Evolutionary conservation across 352 stramenopile species (phyloP), one percentile per base, ranked within the genome.

Genomic region (Pythium scleroteichum): DNA sequence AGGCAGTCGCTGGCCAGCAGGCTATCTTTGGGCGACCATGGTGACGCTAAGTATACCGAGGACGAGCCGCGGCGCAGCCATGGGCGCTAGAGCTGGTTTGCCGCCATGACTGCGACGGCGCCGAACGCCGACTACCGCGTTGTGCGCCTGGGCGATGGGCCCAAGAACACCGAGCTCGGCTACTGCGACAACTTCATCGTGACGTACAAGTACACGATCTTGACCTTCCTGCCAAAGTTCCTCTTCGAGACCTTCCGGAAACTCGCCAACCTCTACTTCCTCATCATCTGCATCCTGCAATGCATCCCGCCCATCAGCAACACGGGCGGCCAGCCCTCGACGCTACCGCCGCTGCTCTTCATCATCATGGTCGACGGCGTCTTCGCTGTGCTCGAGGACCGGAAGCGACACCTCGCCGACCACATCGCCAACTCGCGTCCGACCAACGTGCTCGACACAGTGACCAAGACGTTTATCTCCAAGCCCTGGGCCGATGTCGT

Each of bases 201-300:
- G 22, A 98, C 92, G 41, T 94, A 76, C 66, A 98, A 97, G 76
- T 98, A 97, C 78, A 95, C 88, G 27, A 47, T 78, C 16, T 63
- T 88, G 13, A 94, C 75, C 58, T 97, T 98, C 62, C 32, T 97
- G 48, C 90, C 90, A 38, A 95, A 92, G 57, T 97, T 97, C 40
- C 76, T 98, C 32, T 94, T 95, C 45, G 90, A 97, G 69, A 90
- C 78, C 32, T 94, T 94, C 62, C 83, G 83, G 23, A 96, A 97
- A 66, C 77, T 97, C 38, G 92, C 92, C 27, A 98, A 98, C 39
- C 66, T 96, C 42, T 98, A 98, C 73, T 98, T 98, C 65, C 75
- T 98, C 19, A 40, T 94, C 50, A 91, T 98, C 60, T 94, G 85
- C 26, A 89, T 88, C 26, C 68, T 94, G 50, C 87, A 97, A 48